Conservation (phyloP, 2,329 filamentous ascomycete species). For the Exserohilum turcica region DNA sequence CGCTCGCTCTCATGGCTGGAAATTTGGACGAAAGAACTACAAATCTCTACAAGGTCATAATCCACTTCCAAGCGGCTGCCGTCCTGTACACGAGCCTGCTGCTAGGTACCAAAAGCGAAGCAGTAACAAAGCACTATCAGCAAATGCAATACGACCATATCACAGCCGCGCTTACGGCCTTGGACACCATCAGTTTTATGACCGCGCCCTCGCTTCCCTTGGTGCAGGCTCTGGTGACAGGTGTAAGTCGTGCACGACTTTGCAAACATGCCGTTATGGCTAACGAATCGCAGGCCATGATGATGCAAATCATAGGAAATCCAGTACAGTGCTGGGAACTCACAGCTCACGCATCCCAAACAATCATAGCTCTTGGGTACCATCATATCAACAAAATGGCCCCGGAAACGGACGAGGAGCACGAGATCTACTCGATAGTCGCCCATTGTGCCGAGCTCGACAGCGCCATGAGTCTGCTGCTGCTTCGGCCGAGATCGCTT, state of each 20-base stretch:
- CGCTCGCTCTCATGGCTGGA: slow-evolving; percentile 35
- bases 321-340: slow-evolving; percentile 40
- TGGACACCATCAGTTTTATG: slow-evolving; percentile 38
- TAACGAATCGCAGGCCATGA: slow-evolving; percentile 27
- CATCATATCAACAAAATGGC: slow-evolving; percentile 26
- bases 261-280: neutral
- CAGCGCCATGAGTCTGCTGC: slow-evolving; percentile 36
- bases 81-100: slow-evolving; percentile 33
- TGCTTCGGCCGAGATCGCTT: slow-evolving; percentile 38
- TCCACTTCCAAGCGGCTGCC: slow-evolving; percentile 39
- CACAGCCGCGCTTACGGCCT: slow-evolving; percentile 35
- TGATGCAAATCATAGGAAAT: slow-evolving; percentile 45
- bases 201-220: slow-evolving; percentile 34
- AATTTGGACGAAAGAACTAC: slow-evolving; percentile 37
- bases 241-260: slow-evolving; percentile 22
- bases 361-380: slow-evolving; percentile 40
- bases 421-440: slow-evolving; percentile 36
- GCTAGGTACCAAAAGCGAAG: slow-evolving; percentile 28
- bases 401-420: slow-evolving; percentile 26
- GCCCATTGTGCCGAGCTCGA: slow-evolving; percentile 43
- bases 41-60: slow-evolving; percentile 38
- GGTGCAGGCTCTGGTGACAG: slow-evolving; percentile 39
- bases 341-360: slow-evolving; percentile 39
- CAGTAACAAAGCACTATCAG: slow-evolving; percentile 32
- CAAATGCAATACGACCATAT: slow-evolving; percentile 37